Base-by-base conservation (phyloP, 495 filamentous ascomycete species). In the Pseudevernia furfuracea region DNA sequence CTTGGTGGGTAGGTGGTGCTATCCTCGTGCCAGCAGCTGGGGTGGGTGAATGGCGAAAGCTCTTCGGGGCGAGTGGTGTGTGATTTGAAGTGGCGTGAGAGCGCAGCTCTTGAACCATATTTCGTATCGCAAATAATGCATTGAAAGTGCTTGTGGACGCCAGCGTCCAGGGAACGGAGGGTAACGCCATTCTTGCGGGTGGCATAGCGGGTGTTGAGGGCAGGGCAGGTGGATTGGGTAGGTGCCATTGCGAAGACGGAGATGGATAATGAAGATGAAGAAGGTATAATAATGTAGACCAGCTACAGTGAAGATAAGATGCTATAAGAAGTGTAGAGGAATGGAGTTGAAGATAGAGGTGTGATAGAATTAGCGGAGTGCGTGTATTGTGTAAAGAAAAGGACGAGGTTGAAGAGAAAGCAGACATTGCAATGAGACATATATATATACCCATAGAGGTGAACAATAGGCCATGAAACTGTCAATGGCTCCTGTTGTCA, bases 11-110 rank as follows among this genome's bases (percentile, higher is more conserved):
- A 28, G 6, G 19, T 14, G 8, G 23, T 14, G 23, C 7, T 23
- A 4, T 25, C 11, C 14, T 49, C n/a, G 10, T 23, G 10, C 46
- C 46, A 49, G 46, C 46, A 49, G 46, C 46, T 49, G 23, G 46
- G 46, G 23, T 49, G 46, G 14, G n/a, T 25, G 46, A 49, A 49
- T 1, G 46, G 46, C 2, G 46, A 49, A 11, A 49, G 46, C 23
- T 49, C 46, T 23, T 49, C n/a, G 10, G 46, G 46, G 23, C 46
- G 46, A 25, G 46, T 49, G 46, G n/a, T 49, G 46, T 49, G 46
- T 10, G 46, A 25, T 25, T 49, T 49, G 46, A 49, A 49, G 12
- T 49, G 46, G 46, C 46, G 46, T 49, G 46, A 49, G n/a, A 49
- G 46, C n/a, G 23, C 46, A 49, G 46, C 46, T 49, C 11, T 23